Percentiles rank a stretch among this genome's conserved stretches.
Conservation (phyloP, 768 basidiomycete species). For the Russula foetens region DNA sequence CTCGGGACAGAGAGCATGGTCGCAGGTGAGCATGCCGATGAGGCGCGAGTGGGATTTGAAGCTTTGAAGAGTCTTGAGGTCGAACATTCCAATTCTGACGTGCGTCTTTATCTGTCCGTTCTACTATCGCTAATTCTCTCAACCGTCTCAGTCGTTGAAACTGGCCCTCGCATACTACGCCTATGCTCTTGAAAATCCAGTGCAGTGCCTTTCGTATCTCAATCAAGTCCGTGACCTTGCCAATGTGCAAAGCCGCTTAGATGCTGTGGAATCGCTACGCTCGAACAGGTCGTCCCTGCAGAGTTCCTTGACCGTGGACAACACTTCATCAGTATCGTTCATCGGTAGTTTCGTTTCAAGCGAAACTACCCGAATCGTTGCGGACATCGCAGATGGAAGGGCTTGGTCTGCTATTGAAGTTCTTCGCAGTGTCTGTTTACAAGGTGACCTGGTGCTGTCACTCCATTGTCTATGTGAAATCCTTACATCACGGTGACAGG, state of each 20-base stretch:
- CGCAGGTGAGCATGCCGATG: conserved; percentile 5
- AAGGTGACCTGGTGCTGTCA: conserved; percentile 42
- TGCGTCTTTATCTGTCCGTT: conserved; percentile 29
- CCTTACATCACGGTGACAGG: conserved; percentile 36
- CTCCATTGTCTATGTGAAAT: neutral
- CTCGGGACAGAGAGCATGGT: conserved; percentile 10
- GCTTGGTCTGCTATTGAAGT: conserved; percentile 68
- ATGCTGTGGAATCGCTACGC: conserved; percentile 35
- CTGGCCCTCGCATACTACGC: conserved; percentile 72
- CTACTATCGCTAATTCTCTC: conserved; percentile 8
- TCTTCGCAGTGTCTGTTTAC: conserved; percentile 66
- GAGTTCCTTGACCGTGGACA: conserved; percentile 22
- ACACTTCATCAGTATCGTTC: conserved; percentile 36
- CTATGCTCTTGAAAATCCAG: conserved; percentile 62
- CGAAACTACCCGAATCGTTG: conserved; percentile 32
- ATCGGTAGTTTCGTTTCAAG: conserved; percentile 42
- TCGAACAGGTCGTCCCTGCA: conserved; percentile 34
- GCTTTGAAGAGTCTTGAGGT: conserved; percentile 13
- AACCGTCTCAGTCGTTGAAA: conserved; percentile 45
- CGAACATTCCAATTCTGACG: conserved; percentile 31
- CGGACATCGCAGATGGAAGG: conserved; percentile 60
- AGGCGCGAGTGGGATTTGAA: conserved; percentile 9
- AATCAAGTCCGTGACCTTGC: conserved; percentile 44
- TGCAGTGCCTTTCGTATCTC: conserved; percentile 55
- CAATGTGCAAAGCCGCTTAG: conserved; percentile 48